Evolutionary conservation across 176 grass and related monocot species (phyloP), one percentile per base, ranked within the genome.

Genomic region (Olyra latifolia): DNA sequence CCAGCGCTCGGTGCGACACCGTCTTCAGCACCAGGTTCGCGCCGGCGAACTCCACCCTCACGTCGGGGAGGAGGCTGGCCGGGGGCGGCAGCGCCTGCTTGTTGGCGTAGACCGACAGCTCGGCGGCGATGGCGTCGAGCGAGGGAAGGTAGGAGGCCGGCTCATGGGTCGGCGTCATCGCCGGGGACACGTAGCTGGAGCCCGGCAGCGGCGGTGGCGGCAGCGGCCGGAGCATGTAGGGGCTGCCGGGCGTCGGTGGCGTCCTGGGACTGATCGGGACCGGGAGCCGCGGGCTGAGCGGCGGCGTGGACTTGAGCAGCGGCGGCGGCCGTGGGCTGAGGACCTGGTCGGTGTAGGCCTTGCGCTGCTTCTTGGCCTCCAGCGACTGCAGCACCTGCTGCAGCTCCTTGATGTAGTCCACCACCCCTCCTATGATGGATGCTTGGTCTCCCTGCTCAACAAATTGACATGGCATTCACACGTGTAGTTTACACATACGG

Each of bases 341-440:
- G 27, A 82, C 72, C 14, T 89, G 82, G 22, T 92, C 94, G 38
- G 84, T 82, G 71, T 87, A 97, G 60, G 23, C 75, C 88, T 92
- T 97, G 70, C 94, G 86, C 62, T 97, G 76, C 85, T 94, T 97
- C 87, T 94, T 94, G 67, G 94, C 83, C 83, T 97, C 94, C 65
- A 94, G 82, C 1, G 94, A 92, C 53, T 92, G 89, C 13, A 92
- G 64, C 41, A 94, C 82, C 73, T 92, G 94, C 45, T 94, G 91
- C 60, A 97, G 71, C 85, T 94, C 94, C 79, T 92, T 94, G 85
- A 97, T 97, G 94, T 97, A 97, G 66, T 97, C 89, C 23, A 97
- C 94, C 10, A 92, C 94, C 5, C 94, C 94, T 87, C 94, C 94
- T 28, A 97, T 94, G 79, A 97, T 92, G 13, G 91, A 94, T 61